Conservation (phyloP, 768 basidiomycete species). For the Solioccasus polychromus region DNA sequence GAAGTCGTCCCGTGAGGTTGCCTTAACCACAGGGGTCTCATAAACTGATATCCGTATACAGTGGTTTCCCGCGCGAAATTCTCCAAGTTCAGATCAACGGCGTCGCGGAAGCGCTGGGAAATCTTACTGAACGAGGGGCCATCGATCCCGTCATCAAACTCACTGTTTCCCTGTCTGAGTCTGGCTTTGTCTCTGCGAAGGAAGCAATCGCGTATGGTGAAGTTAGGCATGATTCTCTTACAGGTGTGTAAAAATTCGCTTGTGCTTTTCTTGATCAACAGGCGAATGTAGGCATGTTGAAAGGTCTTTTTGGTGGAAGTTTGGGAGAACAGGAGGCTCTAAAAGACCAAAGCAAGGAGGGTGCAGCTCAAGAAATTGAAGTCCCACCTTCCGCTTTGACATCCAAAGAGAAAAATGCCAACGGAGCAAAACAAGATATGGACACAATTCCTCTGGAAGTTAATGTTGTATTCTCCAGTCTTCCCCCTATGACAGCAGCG, state of each 20-base stretch:
- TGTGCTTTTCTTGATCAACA: slow-evolving; percentile 8
- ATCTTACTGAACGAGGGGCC: slow-evolving; percentile 80
- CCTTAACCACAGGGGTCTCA: not conserved
- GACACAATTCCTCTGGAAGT: slow-evolving; percentile 70
- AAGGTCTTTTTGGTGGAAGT: slow-evolving; percentile 77
- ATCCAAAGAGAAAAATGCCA: slow-evolving; percentile 36
- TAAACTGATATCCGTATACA: slow-evolving; percentile 24
- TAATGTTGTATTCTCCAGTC: slow-evolving; percentile 54
- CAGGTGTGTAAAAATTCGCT: slow-evolving; percentile 44
- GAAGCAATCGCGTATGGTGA: slow-evolving; percentile 80
- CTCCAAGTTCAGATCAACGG: slow-evolving; percentile 71
- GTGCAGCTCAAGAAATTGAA: slow-evolving; percentile 28
- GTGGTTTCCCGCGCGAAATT: slow-evolving; percentile 72
- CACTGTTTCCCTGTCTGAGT: slow-evolving; percentile 78
- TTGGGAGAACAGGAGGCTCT: slow-evolving; percentile 33
- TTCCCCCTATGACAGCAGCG: slow-evolving; percentile 72
- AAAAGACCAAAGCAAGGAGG: slow-evolving; percentile 27
- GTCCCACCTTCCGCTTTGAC: slow-evolving; percentile 27
- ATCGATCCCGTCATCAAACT: slow-evolving; percentile 85
- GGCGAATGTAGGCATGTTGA: slow-evolving; percentile 65
- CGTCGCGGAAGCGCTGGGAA: slow-evolving; percentile 72
- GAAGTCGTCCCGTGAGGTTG: slow-evolving; percentile 55
- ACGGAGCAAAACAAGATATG: slow-evolving; percentile 36
- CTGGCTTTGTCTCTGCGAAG: slow-evolving; percentile 78
- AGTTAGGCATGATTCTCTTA: slow-evolving; percentile 74